These are phyloP conservation scores for Penicillium coffeae DNA, from an alignment of 495 filamentous ascomycete genomes.

Conservation along the genomic window DNA sequence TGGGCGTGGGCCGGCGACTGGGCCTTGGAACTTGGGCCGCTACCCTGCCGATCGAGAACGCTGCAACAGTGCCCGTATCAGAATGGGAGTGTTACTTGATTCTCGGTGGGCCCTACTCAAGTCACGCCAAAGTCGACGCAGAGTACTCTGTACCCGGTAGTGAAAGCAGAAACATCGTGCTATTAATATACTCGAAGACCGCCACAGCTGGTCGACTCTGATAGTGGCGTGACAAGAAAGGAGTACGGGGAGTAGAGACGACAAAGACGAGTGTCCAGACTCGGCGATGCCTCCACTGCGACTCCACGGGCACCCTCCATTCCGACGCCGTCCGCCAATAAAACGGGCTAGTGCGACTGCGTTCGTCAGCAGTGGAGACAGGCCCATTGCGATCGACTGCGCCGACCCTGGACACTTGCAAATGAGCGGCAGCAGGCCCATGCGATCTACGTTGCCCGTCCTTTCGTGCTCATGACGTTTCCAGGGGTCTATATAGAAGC, in stretches of 20 bases:
- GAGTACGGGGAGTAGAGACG: not conserved
- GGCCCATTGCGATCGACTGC: constrained; percentile 27
- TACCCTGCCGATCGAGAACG: constrained; percentile 6
- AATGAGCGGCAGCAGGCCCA: constrained; percentile 6
- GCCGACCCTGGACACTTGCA: constrained; percentile 13
- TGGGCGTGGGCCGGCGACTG: constrained; percentile 7
- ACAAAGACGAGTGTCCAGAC: constrained; percentile 1
- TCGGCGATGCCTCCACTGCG: constrained; percentile 5
- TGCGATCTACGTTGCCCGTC: constrained; percentile 14
- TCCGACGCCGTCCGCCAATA: constrained; percentile 21
- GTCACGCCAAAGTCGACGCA: no score
- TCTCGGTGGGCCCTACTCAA: no score
- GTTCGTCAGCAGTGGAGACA: constrained; percentile 30
- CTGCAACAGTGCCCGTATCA: constrained; percentile 5
- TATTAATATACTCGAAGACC: no score
- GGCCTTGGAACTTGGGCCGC: constrained; percentile 10
- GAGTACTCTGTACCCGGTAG: no score
- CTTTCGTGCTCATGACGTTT: constrained; percentile 26
- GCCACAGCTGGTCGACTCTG: no score
- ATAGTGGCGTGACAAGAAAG: no score
- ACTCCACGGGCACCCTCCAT: constrained; percentile 14
- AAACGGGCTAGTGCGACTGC: not conserved
- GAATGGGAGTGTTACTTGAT: not conserved
- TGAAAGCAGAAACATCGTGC: no score
- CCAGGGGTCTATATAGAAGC: constrained; percentile 16